phyloP scores from a whole-genome alignment of 257 asterid genomes.

The Anisodus acutangulus region DNA sequence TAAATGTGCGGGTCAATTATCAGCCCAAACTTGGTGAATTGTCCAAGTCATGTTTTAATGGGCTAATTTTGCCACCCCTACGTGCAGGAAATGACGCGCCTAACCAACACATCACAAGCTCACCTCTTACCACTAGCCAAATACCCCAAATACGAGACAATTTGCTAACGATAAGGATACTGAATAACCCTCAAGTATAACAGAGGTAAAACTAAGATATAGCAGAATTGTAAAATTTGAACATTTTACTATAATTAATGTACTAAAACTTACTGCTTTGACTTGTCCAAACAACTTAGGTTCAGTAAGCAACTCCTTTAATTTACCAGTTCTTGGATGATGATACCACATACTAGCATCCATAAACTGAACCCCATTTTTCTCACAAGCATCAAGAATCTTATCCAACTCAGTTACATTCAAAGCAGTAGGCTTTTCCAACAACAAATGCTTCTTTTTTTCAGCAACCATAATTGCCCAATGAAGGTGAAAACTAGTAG shows the following conservation, averaged over 20 bases:
- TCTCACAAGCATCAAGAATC: constrained; percentile 56
- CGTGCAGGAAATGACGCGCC: too few species aligned
- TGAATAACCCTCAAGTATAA: not conserved
- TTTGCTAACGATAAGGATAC: not conserved
- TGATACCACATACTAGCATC: constrained; percentile 94
- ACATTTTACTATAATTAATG: not conserved
- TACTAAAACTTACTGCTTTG: constrained; percentile 52
- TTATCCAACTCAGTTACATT: constrained; percentile 56
- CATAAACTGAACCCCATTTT: constrained; percentile 80
- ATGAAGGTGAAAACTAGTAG: constrained; percentile 65
- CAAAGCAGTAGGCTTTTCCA: constrained; percentile 83
- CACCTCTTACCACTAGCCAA: not conserved
- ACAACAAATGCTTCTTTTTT: constrained; percentile 69
- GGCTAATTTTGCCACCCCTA: too few species aligned
- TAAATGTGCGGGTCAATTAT: too few species aligned
- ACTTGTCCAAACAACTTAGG: constrained; percentile 55
- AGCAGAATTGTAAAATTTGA: not conserved
- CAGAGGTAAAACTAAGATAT: not conserved
- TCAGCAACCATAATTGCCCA: constrained; percentile 79
- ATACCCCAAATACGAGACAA: not conserved
- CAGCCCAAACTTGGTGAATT: too few species aligned
- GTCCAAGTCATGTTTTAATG: too few species aligned
- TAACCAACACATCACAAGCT: not conserved
- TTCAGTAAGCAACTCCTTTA: constrained; percentile 61
- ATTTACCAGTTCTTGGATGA: constrained; percentile 74